Percentiles rank a stretch among this genome's conserved stretches.
Conservation (phyloP, 2,329 filamentous ascomycete species). For the Pezicula neosporulosa region DNA sequence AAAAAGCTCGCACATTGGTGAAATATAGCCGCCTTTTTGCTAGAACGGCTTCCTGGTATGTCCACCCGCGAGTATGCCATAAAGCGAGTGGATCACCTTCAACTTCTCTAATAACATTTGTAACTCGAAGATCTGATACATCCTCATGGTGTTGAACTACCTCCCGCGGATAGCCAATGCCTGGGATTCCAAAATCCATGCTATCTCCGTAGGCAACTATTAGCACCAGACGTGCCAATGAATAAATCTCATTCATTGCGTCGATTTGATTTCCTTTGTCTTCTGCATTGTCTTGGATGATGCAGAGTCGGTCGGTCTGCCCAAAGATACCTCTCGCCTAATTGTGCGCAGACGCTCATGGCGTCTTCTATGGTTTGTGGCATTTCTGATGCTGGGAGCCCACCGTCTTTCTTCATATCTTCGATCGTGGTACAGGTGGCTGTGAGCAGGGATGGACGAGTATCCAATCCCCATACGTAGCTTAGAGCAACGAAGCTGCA, state of each 20-base stretch:
- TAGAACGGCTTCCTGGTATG: conserved; percentile 14
- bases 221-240: background rate
- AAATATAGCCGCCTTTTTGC: conserved; percentile 6
- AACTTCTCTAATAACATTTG: conserved; percentile 1
- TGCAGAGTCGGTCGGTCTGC: no score
- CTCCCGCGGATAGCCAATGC: background rate
- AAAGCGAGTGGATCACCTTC: conserved; percentile 2
- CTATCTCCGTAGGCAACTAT: conserved; percentile 1
- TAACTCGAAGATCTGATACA: background rate
- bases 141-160: conserved; percentile 1
- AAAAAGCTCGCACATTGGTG: conserved; percentile 1
- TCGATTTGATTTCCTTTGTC: no score
- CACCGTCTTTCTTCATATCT: background rate
- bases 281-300: no score
- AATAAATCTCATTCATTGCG: no score
- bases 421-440: background rate
- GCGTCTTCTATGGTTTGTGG: no score
- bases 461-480: background rate
- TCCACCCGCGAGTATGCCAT: conserved; percentile 16
- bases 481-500: no score
- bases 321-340: no score
- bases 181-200: conserved; percentile 2
- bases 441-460: background rate
- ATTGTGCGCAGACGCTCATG: no score
- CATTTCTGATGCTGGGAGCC: no score